A percentile compares a stretch with the other conserved stretches of the same genome.
phyloP scores from a whole-genome alignment of 78 protist genomes.

The slime mould (Dictyostelium discoideum) region dicty_2.7 NC_007091.3:3098001-3098500 shows the following conservation, averaged over 20 bases:
- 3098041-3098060: not conserved
- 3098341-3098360: too few relatives aligned
- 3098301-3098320: too few relatives aligned
- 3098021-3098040: not conserved
- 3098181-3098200: too few relatives aligned
- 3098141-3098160: too few relatives aligned
- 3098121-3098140: not conserved
- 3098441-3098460: too few relatives aligned
- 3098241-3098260: not conserved
- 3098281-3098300: not conserved
- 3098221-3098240: not conserved
- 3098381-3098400: too few relatives aligned
- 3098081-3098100: not conserved
- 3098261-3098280: not conserved
- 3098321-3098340: too few relatives aligned
- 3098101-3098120: not conserved
- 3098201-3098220: not conserved
- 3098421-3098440: too few relatives aligned
- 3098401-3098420: too few relatives aligned
- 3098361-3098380: too few relatives aligned
- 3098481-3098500: too few relatives aligned
- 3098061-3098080: not conserved
- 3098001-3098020: not conserved
- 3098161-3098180: not conserved
- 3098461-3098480: too few relatives aligned